Evolutionary conservation across 345 rosid genomes (phyloP).

Genomic region (Physaria fendleri): DNA sequence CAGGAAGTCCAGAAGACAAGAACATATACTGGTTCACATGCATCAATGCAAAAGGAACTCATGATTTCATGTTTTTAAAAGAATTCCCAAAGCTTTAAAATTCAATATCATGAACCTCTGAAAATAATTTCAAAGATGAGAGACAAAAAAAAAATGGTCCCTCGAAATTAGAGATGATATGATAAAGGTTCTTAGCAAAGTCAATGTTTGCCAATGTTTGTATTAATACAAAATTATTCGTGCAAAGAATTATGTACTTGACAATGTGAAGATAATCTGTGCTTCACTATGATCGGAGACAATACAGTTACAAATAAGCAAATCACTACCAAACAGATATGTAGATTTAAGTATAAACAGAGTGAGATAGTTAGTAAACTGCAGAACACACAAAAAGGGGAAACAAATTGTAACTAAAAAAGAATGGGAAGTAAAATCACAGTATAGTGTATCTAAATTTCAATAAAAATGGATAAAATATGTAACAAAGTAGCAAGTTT

Average conservation of each 20-base stretch:
- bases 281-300: neutral
- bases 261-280: neutral
- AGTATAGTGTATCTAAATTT: neutral
- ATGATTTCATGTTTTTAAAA: neutral
- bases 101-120: neutral
- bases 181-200: neutral
- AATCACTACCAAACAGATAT: neutral
- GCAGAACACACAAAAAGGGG: neutral
- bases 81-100: neutral
- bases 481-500: neutral
- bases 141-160: neutral
- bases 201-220: too few species aligned
- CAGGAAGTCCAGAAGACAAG: neutral
- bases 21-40: neutral
- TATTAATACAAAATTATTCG: too few species aligned
- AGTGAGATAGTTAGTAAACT: neutral
- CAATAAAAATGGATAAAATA: neutral
- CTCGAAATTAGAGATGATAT: neutral
- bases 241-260: neutral
- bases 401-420: neutral
- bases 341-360: neutral
- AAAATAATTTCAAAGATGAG: conserved; percentile 3
- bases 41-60: conserved; percentile 10
- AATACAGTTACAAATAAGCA: too few species aligned
- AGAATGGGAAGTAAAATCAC: neutral